Evolutionary conservation across 2,329 filamentous ascomycete species (phyloP), one percentile per base, ranked within the genome.

Genomic region (Metarhizium sp.): DNA sequence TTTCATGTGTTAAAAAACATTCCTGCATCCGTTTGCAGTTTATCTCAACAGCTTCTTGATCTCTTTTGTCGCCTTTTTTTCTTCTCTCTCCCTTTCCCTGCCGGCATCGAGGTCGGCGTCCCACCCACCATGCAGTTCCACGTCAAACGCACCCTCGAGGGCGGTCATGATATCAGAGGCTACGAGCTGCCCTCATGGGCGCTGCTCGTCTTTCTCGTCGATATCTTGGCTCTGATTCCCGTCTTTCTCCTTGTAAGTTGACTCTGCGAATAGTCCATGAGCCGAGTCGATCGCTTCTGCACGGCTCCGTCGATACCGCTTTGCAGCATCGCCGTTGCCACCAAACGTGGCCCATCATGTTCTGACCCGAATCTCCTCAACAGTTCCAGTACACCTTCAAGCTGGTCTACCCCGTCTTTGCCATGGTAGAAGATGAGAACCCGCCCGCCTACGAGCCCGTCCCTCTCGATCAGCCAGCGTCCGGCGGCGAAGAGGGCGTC

Each of bases 401-500:
- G 53, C 67, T 69, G 55, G 64, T 84, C 62, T 79, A 76, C 64
- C 75, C 79, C 48, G 74, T 77, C 54, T 74, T 83, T 58, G 78
- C 80, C 66, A 81, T 82, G 59, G 69, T 83, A 61, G 80, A 84
- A 63, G 78, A 83, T 68, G 78, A 81, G 52, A 75, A 75, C 53
- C 77, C 79, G 51, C 78, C 79, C 5, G 73, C 74, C 32, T 83
- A 82, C 69, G 75, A 79, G 55, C 74, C 78, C 52, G 66, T 83
- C 49, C 66, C 75, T 48, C 67, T 75, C 63, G 73, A 73, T 42
- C 68, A 69, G 45, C 59, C 62, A 47, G 61, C 69, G 18, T 59
- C 49, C 45, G 69, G 70, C 59, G 64, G 69, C 60, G 59, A 62
- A 50, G 68, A 70, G 46, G 56, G 67, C 11, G 60, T 61, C 54